These are phyloP conservation scores for Phytopythium oedochilum DNA, from an alignment of 352 stramenopile species.

Conservation along the genomic window DNA sequence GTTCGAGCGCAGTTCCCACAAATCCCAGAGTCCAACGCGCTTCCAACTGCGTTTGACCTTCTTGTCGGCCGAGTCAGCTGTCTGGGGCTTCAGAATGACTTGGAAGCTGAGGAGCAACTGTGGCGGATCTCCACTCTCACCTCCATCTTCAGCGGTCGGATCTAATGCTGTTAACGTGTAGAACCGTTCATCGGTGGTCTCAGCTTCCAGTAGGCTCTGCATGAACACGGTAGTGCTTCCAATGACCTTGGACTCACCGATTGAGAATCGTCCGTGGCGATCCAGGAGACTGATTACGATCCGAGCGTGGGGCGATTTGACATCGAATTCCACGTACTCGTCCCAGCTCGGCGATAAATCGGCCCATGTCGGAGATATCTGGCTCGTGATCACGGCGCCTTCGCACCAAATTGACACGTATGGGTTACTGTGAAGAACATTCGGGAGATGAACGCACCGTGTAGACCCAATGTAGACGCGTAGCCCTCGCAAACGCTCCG, in stretches of 20 bases:
- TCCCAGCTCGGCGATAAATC: conserved; percentile 59
- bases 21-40: conserved; percentile 36
- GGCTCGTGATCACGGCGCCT: conserved; percentile 20
- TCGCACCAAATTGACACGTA: conserved; percentile 43
- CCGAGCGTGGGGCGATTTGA: conserved; percentile 27
- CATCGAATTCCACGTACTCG: conserved; percentile 51
- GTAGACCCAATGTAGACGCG: conserved; percentile 43
- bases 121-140: background rate
- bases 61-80: background rate
- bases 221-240: conserved; percentile 36
- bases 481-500: conserved; percentile 28
- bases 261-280: conserved; percentile 15
- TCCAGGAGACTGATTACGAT: conserved; percentile 44
- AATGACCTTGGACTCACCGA: conserved; percentile 21
- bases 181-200: conserved; percentile 16
- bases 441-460: conserved; percentile 22
- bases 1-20: conserved; percentile 29
- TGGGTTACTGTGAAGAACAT: conserved; percentile 47
- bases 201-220: conserved; percentile 26
- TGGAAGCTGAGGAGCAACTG: conserved; percentile 28
- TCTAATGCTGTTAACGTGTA: conserved; percentile 10
- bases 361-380: conserved; percentile 40
- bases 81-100: conserved; percentile 13
- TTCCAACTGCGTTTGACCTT: conserved; percentile 15
- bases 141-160: background rate